Conservation (phyloP, 1,139 yeast genomes). For the Kurtzmaniella quercitrusa region DNA sequence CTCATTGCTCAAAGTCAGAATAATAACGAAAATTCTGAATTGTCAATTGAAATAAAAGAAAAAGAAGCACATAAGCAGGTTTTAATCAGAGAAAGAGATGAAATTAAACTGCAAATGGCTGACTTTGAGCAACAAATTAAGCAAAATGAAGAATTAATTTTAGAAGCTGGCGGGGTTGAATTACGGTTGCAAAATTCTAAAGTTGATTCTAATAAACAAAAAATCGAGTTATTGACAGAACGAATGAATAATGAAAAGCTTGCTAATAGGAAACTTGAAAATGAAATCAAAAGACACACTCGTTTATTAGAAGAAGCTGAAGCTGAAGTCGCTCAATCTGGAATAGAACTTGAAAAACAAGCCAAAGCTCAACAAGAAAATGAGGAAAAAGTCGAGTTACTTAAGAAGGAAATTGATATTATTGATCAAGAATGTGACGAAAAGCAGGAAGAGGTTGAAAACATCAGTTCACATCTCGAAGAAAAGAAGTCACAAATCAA, state of each 20-base stretch:
- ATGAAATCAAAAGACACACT: slow-evolving; percentile 55
- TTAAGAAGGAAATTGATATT: slow-evolving; percentile 23
- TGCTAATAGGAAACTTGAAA: slow-evolving; percentile 60
- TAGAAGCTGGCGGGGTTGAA: slow-evolving; percentile 90
- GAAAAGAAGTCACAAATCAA: slow-evolving; percentile 52
- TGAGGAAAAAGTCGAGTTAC: slow-evolving; percentile 25
- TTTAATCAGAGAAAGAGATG: slow-evolving; percentile 34
- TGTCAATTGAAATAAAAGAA: slow-evolving; percentile 30
- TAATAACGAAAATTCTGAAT: slow-evolving; percentile 18
- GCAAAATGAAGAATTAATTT: slow-evolving; percentile 66
- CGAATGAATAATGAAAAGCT: slow-evolving; percentile 60
- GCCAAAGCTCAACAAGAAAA: slow-evolving; percentile 31
- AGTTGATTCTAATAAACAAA: slow-evolving; percentile 72
- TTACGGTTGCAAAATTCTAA: slow-evolving; percentile 76
- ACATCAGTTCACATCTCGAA: slow-evolving; percentile 43
- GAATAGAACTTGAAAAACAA: slow-evolving; percentile 25
- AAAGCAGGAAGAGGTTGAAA: slow-evolving; percentile 32
- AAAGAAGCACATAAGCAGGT: slow-evolving; percentile 34
- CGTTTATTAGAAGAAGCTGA: slow-evolving; percentile 44
- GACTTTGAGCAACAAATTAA: slow-evolving; percentile 58
- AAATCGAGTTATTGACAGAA: slow-evolving; percentile 57
- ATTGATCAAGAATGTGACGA: slow-evolving; percentile 27
- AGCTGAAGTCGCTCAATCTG: slow-evolving; percentile 27
- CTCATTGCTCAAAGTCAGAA: slow-evolving; percentile 35
- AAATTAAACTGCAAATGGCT: slow-evolving; percentile 51